A percentile compares a stretch with the other conserved stretches of the same genome.
Conservation (phyloP, 2,329 filamentous ascomycete species). For the Harringtonia aguacate region DNA sequence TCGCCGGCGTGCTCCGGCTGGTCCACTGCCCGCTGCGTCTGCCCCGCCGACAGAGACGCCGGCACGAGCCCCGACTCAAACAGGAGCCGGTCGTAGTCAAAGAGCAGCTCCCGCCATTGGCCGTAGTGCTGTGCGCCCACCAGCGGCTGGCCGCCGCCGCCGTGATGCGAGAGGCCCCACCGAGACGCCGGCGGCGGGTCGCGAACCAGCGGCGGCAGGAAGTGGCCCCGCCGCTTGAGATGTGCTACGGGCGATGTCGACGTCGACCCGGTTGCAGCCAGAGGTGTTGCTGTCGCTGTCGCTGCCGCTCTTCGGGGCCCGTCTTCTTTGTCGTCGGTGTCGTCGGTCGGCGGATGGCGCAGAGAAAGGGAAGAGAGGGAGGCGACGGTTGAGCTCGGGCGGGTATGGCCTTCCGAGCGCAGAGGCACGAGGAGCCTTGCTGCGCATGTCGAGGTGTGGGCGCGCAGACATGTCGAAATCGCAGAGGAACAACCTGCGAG, state of each 20-base stretch:
- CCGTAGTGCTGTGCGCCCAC: slow-evolving; percentile 13
- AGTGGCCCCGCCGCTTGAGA: slow-evolving; percentile 8
- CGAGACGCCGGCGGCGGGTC: too few species aligned
- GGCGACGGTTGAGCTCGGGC: background rate
- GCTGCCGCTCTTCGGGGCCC: background rate
- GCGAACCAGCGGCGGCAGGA: background rate
- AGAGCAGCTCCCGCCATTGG: slow-evolving; percentile 16
- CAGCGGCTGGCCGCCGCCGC: background rate
- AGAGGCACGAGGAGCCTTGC: too few species aligned
- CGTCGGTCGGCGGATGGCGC: too few species aligned
- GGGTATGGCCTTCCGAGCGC: too few species aligned
- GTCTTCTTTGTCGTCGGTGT: background rate
- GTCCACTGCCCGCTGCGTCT: slow-evolving; percentile 14
- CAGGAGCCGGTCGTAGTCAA: slow-evolving; percentile 15
- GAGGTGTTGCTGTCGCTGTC: too few species aligned
- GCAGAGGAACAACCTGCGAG: slow-evolving; percentile 2
- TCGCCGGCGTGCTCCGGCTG: slow-evolving; percentile 16
- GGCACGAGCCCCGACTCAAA: slow-evolving; percentile 15
- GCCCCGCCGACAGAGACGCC: background rate
- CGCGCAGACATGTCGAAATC: too few species aligned
- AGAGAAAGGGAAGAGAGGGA: too few species aligned
- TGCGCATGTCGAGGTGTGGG: too few species aligned
- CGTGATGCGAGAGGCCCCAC: too few species aligned
- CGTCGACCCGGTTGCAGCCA: background rate
- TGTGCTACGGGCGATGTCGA: background rate